Percentiles rank a stretch among this genome's conserved stretches.
Conservation (phyloP, 352 stramenopile species). For the Thraustochytrium aureum region DNA sequence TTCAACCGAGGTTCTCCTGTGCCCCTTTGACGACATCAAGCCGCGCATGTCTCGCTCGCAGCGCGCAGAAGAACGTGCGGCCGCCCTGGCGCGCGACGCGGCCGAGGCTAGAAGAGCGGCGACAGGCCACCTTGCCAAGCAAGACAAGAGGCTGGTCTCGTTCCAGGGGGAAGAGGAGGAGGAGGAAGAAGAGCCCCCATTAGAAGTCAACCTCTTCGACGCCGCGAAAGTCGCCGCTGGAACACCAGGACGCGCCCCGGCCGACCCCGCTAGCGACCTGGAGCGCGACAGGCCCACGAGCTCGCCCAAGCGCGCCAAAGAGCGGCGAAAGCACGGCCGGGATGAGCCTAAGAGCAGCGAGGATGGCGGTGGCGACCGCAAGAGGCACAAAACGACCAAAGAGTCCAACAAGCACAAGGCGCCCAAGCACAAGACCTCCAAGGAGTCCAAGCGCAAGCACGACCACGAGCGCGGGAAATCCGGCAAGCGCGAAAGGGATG, state of each 20-base stretch:
- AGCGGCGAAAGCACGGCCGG: too few relatives aligned
- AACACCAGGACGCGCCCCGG: too few relatives aligned
- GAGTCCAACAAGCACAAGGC: too few relatives aligned
- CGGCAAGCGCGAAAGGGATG: too few relatives aligned
- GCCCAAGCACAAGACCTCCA: background rate
- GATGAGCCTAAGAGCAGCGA: too few relatives aligned
- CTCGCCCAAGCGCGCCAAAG: too few relatives aligned
- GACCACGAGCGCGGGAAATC: background rate
- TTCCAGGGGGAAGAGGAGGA: conserved; percentile 30
- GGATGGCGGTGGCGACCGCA: too few relatives aligned
- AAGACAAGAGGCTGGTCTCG: conserved; percentile 35
- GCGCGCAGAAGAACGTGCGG: background rate
- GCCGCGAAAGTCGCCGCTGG: too few relatives aligned
- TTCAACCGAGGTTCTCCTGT: conserved; percentile 60
- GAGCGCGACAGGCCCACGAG: too few relatives aligned
- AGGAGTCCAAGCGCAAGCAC: background rate
- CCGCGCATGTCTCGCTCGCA: conserved; percentile 60
- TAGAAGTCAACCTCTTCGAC: too few relatives aligned
- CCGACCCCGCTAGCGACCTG: too few relatives aligned
- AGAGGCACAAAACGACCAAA: too few relatives aligned
- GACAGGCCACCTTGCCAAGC: conserved; percentile 27
- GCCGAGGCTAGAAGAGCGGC: conserved; percentile 30
- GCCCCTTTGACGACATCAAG: conserved; percentile 93
- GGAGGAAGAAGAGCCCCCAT: conserved; percentile 37
- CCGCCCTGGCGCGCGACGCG: conserved; percentile 10